Evolutionary conservation across 2,329 filamentous ascomycete species (phyloP).

Genomic region (Periconia sp.): DNA sequence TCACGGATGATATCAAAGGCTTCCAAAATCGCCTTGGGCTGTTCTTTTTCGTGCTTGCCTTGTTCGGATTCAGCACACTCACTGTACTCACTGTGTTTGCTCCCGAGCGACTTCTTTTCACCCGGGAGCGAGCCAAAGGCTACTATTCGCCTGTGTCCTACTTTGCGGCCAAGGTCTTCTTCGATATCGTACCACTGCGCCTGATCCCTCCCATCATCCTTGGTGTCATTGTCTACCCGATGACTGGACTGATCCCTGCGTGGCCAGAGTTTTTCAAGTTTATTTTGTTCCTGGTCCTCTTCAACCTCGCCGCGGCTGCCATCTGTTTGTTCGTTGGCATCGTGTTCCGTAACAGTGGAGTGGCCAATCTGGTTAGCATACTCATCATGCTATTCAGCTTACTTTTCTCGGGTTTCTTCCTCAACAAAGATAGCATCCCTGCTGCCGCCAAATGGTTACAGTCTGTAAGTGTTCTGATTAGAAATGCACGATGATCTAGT

Average conservation of each 20-base stretch:
- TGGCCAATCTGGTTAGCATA: conserved; percentile 91
- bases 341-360: conserved; percentile 84
- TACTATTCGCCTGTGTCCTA: conserved; percentile 95
- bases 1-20: conserved; percentile 93
- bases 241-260: conserved; percentile 88
- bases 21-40: conserved; percentile 97
- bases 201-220: conserved; percentile 94
- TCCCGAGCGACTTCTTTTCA: conserved; percentile 84
- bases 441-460: conserved; percentile 86
- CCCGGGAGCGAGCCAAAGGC: conserved; percentile 91
- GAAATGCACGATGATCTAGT: neutral
- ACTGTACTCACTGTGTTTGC: conserved; percentile 94
- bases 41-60: conserved; percentile 94
- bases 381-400: conserved; percentile 97
- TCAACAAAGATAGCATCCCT: conserved; percentile 94
- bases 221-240: conserved; percentile 94
- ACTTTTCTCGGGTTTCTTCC: conserved; percentile 87
- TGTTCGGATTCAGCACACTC: conserved; percentile 95
- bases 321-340: conserved; percentile 97
- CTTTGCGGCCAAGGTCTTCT: conserved; percentile 94
- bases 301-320: conserved; percentile 90
- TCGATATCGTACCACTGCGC: conserved; percentile 92
- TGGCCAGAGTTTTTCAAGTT: conserved; percentile 87
- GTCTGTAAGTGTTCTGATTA: conserved; percentile 55
- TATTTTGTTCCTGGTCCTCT: conserved; percentile 86